Evolutionary conservation across 179 eudicot species (phyloP).

Genomic region (Actinidia arguta): DNA sequence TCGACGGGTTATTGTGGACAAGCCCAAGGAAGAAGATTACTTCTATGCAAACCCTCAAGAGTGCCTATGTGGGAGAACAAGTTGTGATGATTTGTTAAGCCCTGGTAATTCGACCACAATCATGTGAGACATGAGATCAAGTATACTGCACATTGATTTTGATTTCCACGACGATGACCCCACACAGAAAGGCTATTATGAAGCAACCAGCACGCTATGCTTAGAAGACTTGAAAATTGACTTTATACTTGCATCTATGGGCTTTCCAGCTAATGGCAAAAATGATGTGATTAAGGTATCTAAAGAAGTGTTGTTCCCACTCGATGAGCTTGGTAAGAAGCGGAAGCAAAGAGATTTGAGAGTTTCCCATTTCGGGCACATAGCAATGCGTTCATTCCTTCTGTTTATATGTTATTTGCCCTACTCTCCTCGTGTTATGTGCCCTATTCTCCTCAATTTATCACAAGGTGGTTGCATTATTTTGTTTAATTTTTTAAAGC

Average conservation of each 20-base stretch:
- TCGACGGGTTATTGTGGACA: conserved; percentile 71
- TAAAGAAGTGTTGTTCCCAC: conserved; percentile 8
- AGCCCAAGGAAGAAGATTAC: conserved; percentile 97
- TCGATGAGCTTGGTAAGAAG: conserved; percentile 21
- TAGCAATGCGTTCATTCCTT: conserved; percentile 37
- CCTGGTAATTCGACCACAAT: conserved; percentile 40
- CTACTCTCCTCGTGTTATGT: neutral
- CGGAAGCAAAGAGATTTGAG: neutral
- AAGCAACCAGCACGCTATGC: conserved; percentile 5
- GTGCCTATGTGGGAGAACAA: conserved; percentile 70
- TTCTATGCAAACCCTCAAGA: conserved; percentile 94
- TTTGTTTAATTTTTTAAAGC: conserved; percentile 2
- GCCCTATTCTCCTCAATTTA: neutral
- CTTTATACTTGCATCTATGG: neutral
- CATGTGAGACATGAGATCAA: conserved; percentile 14
- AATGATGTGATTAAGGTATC: neutral
- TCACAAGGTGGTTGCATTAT: neutral
- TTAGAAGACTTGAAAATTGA: conserved; percentile 11
- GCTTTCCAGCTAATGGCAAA: neutral
- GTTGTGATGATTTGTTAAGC: conserved; percentile 51
- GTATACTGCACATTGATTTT: neutral
- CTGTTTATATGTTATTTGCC: conserved; percentile 38
- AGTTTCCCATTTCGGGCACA: conserved; percentile 5
- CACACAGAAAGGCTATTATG: neutral
- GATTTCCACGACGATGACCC: neutral